Conservation (phyloP, 2,329 filamentous ascomycete species). For the Amylocarpus encephaloides region DNA sequence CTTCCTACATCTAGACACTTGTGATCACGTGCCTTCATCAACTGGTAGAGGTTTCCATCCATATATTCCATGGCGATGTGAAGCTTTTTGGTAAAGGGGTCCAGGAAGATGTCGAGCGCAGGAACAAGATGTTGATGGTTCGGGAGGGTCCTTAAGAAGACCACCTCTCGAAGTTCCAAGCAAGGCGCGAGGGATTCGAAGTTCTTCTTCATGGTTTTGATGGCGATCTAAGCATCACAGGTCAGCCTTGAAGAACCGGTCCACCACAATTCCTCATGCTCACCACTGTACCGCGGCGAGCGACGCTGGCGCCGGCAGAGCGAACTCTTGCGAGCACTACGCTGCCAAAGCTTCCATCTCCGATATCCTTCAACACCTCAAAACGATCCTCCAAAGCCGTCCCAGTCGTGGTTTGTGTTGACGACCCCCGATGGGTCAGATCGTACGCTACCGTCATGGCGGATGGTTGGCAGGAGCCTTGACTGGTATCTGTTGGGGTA, state of each 20-base stretch:
- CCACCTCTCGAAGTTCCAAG: slow-evolving; percentile 89
- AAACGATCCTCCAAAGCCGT: slow-evolving; percentile 85
- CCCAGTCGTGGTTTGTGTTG: slow-evolving; percentile 37
- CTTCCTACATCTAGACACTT: slow-evolving; percentile 84
- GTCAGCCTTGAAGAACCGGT: slow-evolving; percentile 15
- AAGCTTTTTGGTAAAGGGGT: slow-evolving; percentile 90
- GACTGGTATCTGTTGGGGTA: not conserved
- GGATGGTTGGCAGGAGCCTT: slow-evolving; percentile 11
- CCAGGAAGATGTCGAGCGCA: slow-evolving; percentile 94
- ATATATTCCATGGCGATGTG: slow-evolving; percentile 99
- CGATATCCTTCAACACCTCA: slow-evolving; percentile 95
- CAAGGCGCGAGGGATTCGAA: slow-evolving; percentile 90
- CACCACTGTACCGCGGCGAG: slow-evolving; percentile 88
- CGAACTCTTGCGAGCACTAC: slow-evolving; percentile 88
- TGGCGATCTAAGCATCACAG: slow-evolving; percentile 64
- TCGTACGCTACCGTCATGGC: slow-evolving; percentile 76
- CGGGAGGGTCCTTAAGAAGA: slow-evolving; percentile 87
- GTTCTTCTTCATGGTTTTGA: slow-evolving; percentile 99
- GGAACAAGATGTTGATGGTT: slow-evolving; percentile 90
- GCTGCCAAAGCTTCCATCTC: slow-evolving; percentile 97
- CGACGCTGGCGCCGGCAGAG: slow-evolving; percentile 80
- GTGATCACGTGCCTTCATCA: slow-evolving; percentile 98
- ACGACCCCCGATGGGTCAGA: slow-evolving; percentile 61
- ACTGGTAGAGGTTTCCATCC: slow-evolving; percentile 97
- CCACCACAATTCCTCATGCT: slow-evolving; percentile 34